These are phyloP conservation scores for Penicillium steckii DNA, from an alignment of 495 filamentous ascomycete species.

Conservation along the genomic window DNA sequence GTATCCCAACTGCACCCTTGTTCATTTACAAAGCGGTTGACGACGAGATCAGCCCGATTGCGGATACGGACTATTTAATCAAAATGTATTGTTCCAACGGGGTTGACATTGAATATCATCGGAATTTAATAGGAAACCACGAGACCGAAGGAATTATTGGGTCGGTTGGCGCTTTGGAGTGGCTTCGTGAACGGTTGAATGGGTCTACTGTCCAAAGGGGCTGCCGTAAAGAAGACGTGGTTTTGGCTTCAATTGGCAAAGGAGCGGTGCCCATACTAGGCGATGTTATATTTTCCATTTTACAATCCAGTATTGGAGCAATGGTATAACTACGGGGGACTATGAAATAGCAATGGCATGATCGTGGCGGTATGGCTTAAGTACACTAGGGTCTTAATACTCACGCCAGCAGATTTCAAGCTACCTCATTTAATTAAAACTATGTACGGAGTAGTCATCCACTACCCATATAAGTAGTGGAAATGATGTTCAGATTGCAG, in stretches of 20 bases:
- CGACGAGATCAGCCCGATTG: conserved; percentile 43
- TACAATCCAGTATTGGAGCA: conserved; percentile 8
- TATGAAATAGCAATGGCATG: too few species aligned
- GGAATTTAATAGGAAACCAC: conserved; percentile 10
- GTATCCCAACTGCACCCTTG: conserved; percentile 41
- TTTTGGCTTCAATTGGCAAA: conserved; percentile 4
- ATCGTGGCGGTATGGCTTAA: too few species aligned
- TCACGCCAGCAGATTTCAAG: too few species aligned
- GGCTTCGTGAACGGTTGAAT: conserved; percentile 9
- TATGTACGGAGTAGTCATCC: too few species aligned
- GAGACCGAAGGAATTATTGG: conserved; percentile 7
- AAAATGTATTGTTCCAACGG: conserved; percentile 31
- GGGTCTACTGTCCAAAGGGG: conserved; percentile 5
- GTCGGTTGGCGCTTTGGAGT: conserved; percentile 6
- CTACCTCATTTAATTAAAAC: too few species aligned
- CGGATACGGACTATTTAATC: conserved; percentile 44
- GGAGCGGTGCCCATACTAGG: conserved; percentile 6
- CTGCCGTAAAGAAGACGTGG: conserved; percentile 13
- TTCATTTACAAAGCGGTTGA: conserved; percentile 51
- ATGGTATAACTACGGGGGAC: conserved; percentile 11
- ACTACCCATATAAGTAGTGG: too few species aligned
- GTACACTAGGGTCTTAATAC: too few species aligned
- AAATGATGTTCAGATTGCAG: too few species aligned
- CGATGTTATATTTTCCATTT: conserved; percentile 10
- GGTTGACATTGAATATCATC: conserved; percentile 11